Conservation (phyloP, 352 stramenopile species). For the Blastocystis sp. region DNA sequence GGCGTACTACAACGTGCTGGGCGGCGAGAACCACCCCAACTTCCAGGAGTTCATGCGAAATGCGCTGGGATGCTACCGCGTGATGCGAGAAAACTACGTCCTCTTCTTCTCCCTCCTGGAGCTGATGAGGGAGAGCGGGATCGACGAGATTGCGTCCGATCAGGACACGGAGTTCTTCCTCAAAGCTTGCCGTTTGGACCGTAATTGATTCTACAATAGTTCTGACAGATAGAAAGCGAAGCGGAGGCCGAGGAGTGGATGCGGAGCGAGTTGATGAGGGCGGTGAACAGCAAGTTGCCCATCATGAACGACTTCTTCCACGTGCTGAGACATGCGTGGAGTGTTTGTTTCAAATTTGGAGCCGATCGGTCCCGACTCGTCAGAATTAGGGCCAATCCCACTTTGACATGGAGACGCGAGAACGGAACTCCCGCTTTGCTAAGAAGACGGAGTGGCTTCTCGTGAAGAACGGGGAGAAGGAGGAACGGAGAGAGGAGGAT, state of each 20-base stretch:
- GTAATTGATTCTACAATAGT: neutral
- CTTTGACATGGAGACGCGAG: neutral
- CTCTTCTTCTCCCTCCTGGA: constrained; percentile 66
- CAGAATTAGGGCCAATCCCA: neutral
- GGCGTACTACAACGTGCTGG: constrained; percentile 82
- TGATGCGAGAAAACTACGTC: constrained; percentile 19
- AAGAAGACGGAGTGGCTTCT: neutral
- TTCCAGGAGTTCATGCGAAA: constrained; percentile 77
- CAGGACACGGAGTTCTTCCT: constrained; percentile 60
- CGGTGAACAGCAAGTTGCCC: constrained; percentile 66
- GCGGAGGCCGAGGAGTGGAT: constrained; percentile 27
- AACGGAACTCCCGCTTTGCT: neutral
- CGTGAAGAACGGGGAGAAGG: neutral
- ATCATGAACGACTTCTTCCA: constrained; percentile 70
- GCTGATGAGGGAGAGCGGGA: constrained; percentile 39
- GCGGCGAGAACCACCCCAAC: constrained; percentile 78
- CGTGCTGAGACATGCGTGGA: constrained; percentile 47
- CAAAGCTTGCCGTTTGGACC: constrained; percentile 29
- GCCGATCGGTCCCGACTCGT: too few species aligned
- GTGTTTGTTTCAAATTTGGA: constrained; percentile 12
- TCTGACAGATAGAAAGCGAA: constrained; percentile 40
- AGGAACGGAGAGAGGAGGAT: neutral
- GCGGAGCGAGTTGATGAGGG: constrained; percentile 9
- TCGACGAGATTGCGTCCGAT: constrained; percentile 55
- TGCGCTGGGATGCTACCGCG: constrained; percentile 37